phyloP scores from a whole-genome alignment of 75 land plant genomes.

The Ceratopteris richardii region DNA sequence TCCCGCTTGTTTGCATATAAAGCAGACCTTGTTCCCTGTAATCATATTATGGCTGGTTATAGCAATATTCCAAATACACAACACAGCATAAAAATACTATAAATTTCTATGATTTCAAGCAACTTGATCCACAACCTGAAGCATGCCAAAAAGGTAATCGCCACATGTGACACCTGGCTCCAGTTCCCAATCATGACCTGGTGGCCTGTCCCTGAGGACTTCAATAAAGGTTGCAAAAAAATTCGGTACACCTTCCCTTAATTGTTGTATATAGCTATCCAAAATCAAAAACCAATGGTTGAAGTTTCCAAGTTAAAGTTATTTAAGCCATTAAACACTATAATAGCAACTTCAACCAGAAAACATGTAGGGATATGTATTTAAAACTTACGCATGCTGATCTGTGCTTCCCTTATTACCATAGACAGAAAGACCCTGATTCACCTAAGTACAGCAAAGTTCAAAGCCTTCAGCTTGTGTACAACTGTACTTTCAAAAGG shows the following conservation, averaged over 20 bases:
- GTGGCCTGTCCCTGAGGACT: conserved; percentile 92
- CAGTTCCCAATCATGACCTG: conserved; percentile 99
- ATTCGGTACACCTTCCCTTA: conserved; percentile 91
- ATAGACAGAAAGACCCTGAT: conserved; percentile 89
- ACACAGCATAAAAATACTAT: too few relatives aligned
- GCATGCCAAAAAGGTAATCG: conserved; percentile 92
- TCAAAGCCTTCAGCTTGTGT: too few relatives aligned
- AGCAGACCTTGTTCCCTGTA: conserved; percentile 89
- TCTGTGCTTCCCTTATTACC: conserved; percentile 99
- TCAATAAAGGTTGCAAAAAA: conserved; percentile 96
- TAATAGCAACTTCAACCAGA: too few relatives aligned
- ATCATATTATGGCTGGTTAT: too few relatives aligned
- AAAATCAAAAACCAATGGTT: conserved; percentile 11
- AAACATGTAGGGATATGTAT: neutral
- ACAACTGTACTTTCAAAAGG: too few relatives aligned
- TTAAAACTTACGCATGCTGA: conserved; percentile 80
- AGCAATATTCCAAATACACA: too few relatives aligned
- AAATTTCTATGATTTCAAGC: too few relatives aligned
- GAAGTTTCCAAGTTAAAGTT: too few relatives aligned
- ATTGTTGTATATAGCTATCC: conserved; percentile 84
- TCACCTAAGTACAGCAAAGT: too few relatives aligned
- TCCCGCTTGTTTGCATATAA: conserved; percentile 82
- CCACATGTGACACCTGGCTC: conserved; percentile 98
- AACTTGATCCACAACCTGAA: conserved; percentile 38
- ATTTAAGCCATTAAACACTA: too few relatives aligned